phyloP scores from a whole-genome alignment of 192 early-diverging fungal genomes.

The Mortierella alpina region DNA sequence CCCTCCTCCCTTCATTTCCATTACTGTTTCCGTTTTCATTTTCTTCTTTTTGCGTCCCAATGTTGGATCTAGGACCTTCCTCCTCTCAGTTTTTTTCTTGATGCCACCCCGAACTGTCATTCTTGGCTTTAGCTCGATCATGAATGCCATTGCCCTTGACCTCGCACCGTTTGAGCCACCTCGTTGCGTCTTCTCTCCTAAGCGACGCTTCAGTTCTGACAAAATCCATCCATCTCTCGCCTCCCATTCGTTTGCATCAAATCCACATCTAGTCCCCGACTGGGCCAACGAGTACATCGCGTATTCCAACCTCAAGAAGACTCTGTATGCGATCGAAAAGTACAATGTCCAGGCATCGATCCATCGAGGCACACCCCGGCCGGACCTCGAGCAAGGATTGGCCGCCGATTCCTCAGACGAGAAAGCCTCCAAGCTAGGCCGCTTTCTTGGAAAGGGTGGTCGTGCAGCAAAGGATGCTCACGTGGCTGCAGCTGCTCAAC shows the following conservation, averaged over 20 bases:
- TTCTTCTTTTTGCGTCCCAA: no score
- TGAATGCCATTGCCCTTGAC: no score
- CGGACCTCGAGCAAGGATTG: slow-evolving; percentile 28
- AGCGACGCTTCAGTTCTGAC: not conserved
- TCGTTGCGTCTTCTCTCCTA: not conserved
- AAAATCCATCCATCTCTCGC: not conserved
- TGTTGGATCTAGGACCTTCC: no score
- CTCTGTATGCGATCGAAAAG: slow-evolving; percentile 82
- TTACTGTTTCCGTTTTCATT: no score
- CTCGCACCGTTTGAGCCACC: not conserved
- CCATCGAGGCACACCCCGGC: slow-evolving; percentile 8
- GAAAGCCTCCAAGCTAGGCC: slow-evolving; percentile 22
- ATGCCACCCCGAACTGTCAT: no score
- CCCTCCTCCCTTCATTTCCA: no score
- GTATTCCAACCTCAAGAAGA: slow-evolving; percentile 85
- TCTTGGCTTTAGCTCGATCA: no score
- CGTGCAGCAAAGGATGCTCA: slow-evolving; percentile 7
- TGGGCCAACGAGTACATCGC: slow-evolving; percentile 84
- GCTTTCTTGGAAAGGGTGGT: slow-evolving; percentile 14
- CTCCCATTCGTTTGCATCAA: not conserved
- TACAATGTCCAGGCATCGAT: slow-evolving; percentile 48
- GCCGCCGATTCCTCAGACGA: slow-evolving; percentile 11
- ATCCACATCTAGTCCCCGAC: slow-evolving; percentile 68
- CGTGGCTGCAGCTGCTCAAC: slow-evolving; percentile 7
- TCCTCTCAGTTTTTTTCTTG: no score